A percentile compares a stretch with the other conserved stretches of the same genome.
These are phyloP conservation scores for Neophaeococcomyces aloes DNA, from an alignment of 2,329 filamentous ascomycete species.

Conservation along the genomic window DNA sequence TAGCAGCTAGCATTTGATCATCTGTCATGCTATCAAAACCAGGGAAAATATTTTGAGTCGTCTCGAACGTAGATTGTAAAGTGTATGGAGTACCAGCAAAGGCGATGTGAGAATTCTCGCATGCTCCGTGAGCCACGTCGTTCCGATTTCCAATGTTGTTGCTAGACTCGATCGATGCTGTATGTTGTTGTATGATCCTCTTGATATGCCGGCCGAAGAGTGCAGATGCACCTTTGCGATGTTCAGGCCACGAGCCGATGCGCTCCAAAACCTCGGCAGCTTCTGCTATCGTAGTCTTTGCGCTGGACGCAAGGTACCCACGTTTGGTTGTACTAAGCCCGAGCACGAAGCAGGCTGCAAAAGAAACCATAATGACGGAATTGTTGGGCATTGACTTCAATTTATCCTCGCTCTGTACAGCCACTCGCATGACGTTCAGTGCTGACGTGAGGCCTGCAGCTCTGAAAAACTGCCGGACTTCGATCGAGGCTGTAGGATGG, in stretches of 20 bases:
- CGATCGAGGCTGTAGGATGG: slow-evolving; percentile 57
- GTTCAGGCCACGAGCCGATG: slow-evolving; percentile 54
- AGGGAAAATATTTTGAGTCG: slow-evolving; percentile 7
- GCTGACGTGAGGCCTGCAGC: slow-evolving; percentile 61
- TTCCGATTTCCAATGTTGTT: not conserved
- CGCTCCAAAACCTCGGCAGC: slow-evolving; percentile 58
- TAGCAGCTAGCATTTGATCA: slow-evolving; percentile 55
- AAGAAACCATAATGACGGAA: slow-evolving; percentile 68
- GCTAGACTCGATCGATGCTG: slow-evolving; percentile 6
- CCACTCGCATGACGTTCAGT: slow-evolving; percentile 62
- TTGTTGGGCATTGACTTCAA: slow-evolving; percentile 70
- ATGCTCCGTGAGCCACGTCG: not conserved
- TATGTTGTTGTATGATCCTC: slow-evolving; percentile 15
- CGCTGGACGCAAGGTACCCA: slow-evolving; percentile 50
- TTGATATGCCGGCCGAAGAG: slow-evolving; percentile 48
- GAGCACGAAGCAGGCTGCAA: slow-evolving; percentile 60
- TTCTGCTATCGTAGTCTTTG: slow-evolving; percentile 56
- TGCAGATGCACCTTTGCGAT: slow-evolving; percentile 56
- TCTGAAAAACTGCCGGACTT: slow-evolving; percentile 63
- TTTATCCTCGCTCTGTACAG: slow-evolving; percentile 59
- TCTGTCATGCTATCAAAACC: slow-evolving; percentile 50
- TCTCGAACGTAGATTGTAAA: not conserved
- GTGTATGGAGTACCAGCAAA: not conserved
- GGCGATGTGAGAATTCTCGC: not conserved
- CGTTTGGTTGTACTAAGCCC: slow-evolving; percentile 49